phyloP scores from a whole-genome alignment of 1,284 basidiomycete genomes.

The Apiotrichum montevideense region DNA sequence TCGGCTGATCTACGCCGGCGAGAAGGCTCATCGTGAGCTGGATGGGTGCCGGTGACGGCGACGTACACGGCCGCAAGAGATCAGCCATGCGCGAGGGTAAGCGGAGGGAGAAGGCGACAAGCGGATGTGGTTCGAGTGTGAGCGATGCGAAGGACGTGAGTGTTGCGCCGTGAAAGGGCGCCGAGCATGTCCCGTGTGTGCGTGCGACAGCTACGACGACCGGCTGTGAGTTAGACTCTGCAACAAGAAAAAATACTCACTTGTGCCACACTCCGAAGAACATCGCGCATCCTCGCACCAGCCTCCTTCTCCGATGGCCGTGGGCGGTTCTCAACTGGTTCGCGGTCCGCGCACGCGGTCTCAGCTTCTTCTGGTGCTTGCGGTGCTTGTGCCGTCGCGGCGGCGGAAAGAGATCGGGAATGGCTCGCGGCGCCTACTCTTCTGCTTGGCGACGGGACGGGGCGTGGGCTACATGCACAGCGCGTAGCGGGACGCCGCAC shows the following conservation, averaged over 20 bases:
- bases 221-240: conserved; percentile 24
- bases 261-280: conserved; percentile 47
- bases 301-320: conserved; percentile 2
- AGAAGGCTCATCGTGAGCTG: conserved; percentile 34
- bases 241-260: conserved; percentile 21
- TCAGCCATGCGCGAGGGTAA: conserved; percentile 80
- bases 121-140: conserved; percentile 74
- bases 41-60: neutral
- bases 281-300: conserved; percentile 26
- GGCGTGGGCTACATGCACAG: too few species aligned
- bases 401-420: too few species aligned
- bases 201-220: conserved; percentile 44
- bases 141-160: conserved; percentile 89
- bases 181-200: conserved; percentile 2
- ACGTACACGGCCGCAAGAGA: conserved; percentile 48
- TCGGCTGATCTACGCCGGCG: conserved; percentile 19
- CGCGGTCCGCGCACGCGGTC: too few species aligned
- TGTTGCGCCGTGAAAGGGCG: conserved; percentile 68
- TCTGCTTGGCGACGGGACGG: too few species aligned
- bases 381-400: too few species aligned
- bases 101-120: conserved; percentile 78
- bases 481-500: too few species aligned
- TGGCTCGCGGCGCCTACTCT: too few species aligned
- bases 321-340: neutral
- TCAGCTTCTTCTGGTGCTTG: too few species aligned